Evolutionary conservation across 352 stramenopile species (phyloP).

Genomic region (Phytophthora crassamura): DNA sequence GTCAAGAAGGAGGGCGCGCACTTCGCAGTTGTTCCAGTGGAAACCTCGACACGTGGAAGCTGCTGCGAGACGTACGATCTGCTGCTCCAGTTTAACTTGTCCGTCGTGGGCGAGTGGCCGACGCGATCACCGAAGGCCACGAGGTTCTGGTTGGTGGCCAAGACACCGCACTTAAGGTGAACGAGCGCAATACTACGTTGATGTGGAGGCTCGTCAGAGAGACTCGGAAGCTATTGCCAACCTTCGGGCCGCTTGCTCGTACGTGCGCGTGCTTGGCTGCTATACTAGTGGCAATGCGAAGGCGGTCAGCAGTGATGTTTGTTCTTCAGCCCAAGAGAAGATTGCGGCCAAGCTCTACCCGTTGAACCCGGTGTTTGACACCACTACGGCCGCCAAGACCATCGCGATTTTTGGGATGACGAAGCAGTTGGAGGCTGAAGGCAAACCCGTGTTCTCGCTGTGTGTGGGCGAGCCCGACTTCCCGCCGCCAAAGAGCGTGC

Average conservation of each 20-base stretch:
- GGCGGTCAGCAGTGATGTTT: background rate
- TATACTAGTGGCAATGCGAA: constrained; percentile 59
- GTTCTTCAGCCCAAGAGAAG: constrained; percentile 7
- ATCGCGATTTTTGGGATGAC: constrained; percentile 94
- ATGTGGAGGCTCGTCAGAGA: constrained; percentile 64
- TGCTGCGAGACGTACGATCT: constrained; percentile 97
- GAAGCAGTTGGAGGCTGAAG: constrained; percentile 95
- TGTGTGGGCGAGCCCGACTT: constrained; percentile 98
- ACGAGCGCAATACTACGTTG: constrained; percentile 75
- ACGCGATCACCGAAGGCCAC: constrained; percentile 44
- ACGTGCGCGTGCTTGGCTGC: constrained; percentile 85
- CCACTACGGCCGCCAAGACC: constrained; percentile 89
- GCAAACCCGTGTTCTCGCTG: constrained; percentile 90
- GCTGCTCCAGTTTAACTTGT: constrained; percentile 70
- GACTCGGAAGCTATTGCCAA: constrained; percentile 78
- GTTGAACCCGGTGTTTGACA: constrained; percentile 83
- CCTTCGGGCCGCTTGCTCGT: constrained; percentile 79
- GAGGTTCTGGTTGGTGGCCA: constrained; percentile 90
- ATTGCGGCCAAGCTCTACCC: constrained; percentile 67
- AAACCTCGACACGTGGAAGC: constrained; percentile 94
- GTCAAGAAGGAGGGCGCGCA: constrained; percentile 86
- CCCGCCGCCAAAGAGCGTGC: constrained; percentile 81
- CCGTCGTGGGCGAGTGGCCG: constrained; percentile 61
- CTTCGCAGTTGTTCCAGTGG: constrained; percentile 94
- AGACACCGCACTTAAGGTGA: constrained; percentile 40